phyloP scores from a whole-genome alignment of 129 eudicot genomes.

The sunflower (Helianthus annuus) region DNA sequence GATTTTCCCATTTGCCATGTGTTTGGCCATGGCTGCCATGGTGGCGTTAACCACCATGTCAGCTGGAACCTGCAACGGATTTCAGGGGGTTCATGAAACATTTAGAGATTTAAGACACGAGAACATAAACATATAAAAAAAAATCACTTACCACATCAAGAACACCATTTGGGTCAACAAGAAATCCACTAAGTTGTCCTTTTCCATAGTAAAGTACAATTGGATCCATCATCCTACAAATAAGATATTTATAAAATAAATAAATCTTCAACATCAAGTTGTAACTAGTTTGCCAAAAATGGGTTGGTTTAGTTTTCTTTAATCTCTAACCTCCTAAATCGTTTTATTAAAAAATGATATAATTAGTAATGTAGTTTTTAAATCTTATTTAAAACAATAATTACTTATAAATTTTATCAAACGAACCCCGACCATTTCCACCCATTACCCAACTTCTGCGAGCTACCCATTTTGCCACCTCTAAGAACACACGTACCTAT shows the following conservation, averaged over 20 bases:
- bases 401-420: neutral
- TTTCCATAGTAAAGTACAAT: conserved; percentile 85
- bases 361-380: neutral
- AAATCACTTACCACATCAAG: conserved; percentile 79
- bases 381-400: conserved; percentile 7
- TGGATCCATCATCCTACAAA: conserved; percentile 97
- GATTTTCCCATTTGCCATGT: conserved; percentile 63
- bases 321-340: neutral
- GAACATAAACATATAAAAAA: neutral
- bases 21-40: conserved; percentile 95
- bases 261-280: conserved; percentile 16
- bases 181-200: conserved; percentile 93
- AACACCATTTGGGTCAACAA: conserved; percentile 86
- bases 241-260: neutral
- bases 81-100: conserved; percentile 5
- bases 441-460: neutral
- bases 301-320: neutral
- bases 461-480: neutral
- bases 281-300: neutral
- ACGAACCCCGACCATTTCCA: neutral
- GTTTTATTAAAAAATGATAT: neutral
- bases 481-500: conserved; percentile 47
- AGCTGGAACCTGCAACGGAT: conserved; percentile 73
- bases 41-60: conserved; percentile 98
- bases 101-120: neutral